Conservation (phyloP, 192 early-diverging fungal genomes). For the Entophlyctis luteolus region DNA sequence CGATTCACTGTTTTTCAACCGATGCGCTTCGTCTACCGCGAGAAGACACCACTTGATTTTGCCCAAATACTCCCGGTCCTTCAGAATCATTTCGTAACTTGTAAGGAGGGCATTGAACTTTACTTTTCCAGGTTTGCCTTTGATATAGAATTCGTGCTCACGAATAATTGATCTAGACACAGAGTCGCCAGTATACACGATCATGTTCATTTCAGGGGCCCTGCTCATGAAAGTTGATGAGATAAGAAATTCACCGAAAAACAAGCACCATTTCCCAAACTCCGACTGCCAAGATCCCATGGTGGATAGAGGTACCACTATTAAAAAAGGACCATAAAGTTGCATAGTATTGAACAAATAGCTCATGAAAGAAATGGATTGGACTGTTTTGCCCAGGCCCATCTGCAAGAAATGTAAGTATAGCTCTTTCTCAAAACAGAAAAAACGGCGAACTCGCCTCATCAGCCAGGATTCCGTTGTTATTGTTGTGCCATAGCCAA, state of each 20-base stretch:
- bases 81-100: slow-evolving; percentile 91
- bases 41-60: slow-evolving; percentile 88
- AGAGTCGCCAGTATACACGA: slow-evolving; percentile 85
- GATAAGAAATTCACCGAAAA: background rate
- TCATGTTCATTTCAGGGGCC: slow-evolving; percentile 86
- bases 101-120: slow-evolving; percentile 93
- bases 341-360: slow-evolving; percentile 81
- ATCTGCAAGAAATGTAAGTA: slow-evolving; percentile 22
- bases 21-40: slow-evolving; percentile 96
- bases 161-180: slow-evolving; percentile 80
- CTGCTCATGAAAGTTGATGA: background rate
- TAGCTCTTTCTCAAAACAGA: background rate
- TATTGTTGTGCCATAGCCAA: slow-evolving; percentile 86
- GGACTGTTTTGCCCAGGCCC: slow-evolving; percentile 94
- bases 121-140: slow-evolving; percentile 37
- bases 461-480: slow-evolving; percentile 96
- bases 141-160: slow-evolving; percentile 88
- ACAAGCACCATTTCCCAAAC: slow-evolving; percentile 77
- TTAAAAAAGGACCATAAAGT: slow-evolving; percentile 89
- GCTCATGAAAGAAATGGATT: slow-evolving; percentile 89
- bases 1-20: slow-evolving; percentile 92
- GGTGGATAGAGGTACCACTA: slow-evolving; percentile 95
- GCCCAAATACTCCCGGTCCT: slow-evolving; percentile 78
- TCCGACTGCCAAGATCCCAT: slow-evolving; percentile 94
- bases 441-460: slow-evolving; percentile 42